Percentiles rank a stretch among this genome's conserved stretches.
phyloP scores from a whole-genome alignment of 2,329 filamentous ascomycete genomes.

The Beauveria sp. region DNA sequence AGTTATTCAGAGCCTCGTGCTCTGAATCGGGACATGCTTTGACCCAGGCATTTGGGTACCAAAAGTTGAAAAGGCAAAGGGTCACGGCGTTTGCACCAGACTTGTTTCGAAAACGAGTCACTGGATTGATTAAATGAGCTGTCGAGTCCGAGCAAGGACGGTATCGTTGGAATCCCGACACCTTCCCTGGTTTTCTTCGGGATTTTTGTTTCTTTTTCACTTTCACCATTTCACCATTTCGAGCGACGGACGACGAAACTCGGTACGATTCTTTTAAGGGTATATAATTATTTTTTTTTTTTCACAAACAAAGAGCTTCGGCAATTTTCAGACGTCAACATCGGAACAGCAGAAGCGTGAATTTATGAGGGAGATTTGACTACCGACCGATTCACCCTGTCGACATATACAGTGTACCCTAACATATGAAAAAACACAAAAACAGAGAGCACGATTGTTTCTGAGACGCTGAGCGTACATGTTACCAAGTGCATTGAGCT shows the following conservation, averaged over 20 bases:
- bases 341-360: constrained; percentile 4
- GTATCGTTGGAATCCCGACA: neutral
- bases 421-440: neutral
- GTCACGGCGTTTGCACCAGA: constrained; percentile 7
- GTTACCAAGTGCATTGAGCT: neutral
- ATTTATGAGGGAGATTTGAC: neutral
- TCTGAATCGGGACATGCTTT: neutral
- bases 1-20: neutral
- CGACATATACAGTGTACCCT: neutral
- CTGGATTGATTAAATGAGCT: neutral
- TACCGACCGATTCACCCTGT: neutral
- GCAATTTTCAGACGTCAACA: neutral
- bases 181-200: constrained; percentile 1
- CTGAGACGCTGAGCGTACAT: neutral
- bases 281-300: constrained; percentile 8
- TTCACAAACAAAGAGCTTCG: neutral
- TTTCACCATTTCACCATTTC: neutral
- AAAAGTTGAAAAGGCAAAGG: constrained; percentile 7
- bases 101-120: neutral
- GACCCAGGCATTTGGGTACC: constrained; percentile 2
- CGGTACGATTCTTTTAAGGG: neutral
- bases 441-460: neutral
- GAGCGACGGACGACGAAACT: constrained; percentile 6
- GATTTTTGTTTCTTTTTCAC: neutral
- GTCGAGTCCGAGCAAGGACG: neutral